Base-by-base conservation (phyloP, 2,329 filamentous ascomycete genomes). In the Endoconidiophora polonica region DNA sequence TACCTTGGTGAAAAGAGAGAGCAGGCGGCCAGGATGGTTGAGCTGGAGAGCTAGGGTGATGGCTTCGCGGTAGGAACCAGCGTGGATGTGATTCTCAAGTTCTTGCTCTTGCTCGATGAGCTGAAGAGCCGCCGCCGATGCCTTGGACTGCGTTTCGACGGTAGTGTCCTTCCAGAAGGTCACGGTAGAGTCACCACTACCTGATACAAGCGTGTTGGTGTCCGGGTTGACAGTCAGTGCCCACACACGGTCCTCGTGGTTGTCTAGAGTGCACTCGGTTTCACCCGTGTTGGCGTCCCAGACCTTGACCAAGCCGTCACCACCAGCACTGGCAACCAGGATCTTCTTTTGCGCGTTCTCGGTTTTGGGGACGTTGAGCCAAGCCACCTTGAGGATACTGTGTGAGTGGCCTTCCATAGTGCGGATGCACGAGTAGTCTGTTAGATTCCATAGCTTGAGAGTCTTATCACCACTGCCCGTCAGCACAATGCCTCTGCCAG, bases 381-480 rank as follows among this genome's bases (percentile, higher is more conserved):
- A 98, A 3, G 84, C 76, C 2, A 94, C 84, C 65, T 96, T 96
- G 29, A 98, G 70, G 2, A 98, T 84, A 58, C 85, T 94, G 66
- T 96, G 93, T 4, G 87, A 90, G 64, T 98, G 91, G 0, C 91
- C 91, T 65, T 98, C 93, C 50, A 96, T 91, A 0, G 91, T 96
- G 52, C 90, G 74, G 43, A 98, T 69, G 64, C 91, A 98, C 56
- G 79, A 86, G 65, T 95, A 98, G 64, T 94, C 88, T 2, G 81
- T 75, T 54, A 98, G 69, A 61, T 77, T 95, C 93, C 93, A 98
- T 7, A 98, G 74, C 63, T 94, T 93, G 59, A 96, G 76, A 0
- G 86, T 96, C 66, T 95, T 95, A 65, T 98, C 91, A 59, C 90
- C 91, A 57, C 86, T 93, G 36, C 87, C 91, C 0, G 91, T 96